phyloP scores from a whole-genome alignment of 2,329 filamentous ascomycete genomes.

The Biscogniauxia mediterranea region DNA sequence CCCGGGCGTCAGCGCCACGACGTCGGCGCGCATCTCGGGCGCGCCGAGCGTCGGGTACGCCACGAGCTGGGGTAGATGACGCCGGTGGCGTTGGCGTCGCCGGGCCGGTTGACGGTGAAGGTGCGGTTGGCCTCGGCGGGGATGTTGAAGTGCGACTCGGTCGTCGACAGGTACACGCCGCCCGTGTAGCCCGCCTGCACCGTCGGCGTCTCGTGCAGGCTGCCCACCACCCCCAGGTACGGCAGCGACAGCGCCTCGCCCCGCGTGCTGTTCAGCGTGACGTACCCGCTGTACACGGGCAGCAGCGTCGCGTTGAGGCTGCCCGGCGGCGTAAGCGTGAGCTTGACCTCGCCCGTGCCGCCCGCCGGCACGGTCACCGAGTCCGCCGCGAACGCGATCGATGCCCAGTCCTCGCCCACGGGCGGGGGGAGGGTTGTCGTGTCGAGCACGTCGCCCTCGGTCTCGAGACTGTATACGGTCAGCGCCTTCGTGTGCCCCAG shows the following conservation, averaged over 20 bases:
- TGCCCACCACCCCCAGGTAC: conserved; percentile 41
- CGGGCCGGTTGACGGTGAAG: background rate
- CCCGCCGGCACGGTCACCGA: conserved; percentile 15
- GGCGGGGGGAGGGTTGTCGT: conserved; percentile 14
- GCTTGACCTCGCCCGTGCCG: conserved; percentile 9
- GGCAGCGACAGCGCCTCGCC: conserved; percentile 38
- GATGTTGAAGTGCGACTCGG: conserved; percentile 1
- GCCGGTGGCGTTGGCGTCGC: background rate
- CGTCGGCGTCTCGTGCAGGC: conserved; percentile 16
- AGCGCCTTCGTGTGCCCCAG: conserved; percentile 36
- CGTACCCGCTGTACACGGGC: conserved; percentile 43
- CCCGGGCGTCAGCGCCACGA: background rate
- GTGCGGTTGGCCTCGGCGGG: conserved; percentile 1
- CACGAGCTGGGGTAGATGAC: background rate
- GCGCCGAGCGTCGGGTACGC: conserved; percentile 1
- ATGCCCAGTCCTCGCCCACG: conserved; percentile 12
- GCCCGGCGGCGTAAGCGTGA: conserved; percentile 23
- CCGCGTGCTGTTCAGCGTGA: conserved; percentile 41
- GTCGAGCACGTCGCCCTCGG: conserved; percentile 7
- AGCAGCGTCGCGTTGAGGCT: conserved; percentile 35
- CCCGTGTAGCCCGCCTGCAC: background rate
- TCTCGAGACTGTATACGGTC: conserved; percentile 38
- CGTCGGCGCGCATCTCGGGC: background rate
- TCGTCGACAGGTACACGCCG: background rate
- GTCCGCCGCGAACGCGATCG: conserved; percentile 14